These are phyloP conservation scores for Drosera spatulata DNA, from an alignment of 179 eudicot species.

Conservation along the genomic window DNA sequence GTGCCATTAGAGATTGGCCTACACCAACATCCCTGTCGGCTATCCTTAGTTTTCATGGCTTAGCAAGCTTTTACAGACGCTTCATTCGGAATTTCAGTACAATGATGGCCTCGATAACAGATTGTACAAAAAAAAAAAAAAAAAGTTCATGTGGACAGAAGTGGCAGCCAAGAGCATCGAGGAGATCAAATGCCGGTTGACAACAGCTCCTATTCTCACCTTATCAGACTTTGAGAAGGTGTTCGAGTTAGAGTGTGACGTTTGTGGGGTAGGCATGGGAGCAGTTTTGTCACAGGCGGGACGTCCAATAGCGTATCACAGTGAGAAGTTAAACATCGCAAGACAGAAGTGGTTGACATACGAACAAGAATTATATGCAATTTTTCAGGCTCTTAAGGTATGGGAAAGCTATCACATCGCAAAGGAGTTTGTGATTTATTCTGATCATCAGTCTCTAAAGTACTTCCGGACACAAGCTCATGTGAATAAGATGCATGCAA, in stretches of 20 bases:
- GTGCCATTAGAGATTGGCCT: no score
- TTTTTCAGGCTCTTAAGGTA: no score
- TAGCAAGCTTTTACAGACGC: background rate
- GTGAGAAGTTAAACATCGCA: background rate
- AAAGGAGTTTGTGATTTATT: no score
- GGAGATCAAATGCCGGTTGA: background rate
- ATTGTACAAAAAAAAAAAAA: constrained; percentile 5
- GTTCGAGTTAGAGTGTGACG: constrained; percentile 1
- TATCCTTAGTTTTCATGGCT: no score
- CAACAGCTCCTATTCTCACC: background rate
- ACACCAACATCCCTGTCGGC: no score
- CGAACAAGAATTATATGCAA: background rate
- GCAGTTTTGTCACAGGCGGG: background rate
- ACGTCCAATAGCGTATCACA: background rate
- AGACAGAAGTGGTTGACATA: constrained; percentile 2
- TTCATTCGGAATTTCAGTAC: constrained; percentile 4
- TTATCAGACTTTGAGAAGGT: background rate
- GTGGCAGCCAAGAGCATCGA: background rate
- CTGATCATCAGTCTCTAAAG: no score
- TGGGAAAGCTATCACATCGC: no score
- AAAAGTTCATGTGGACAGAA: background rate
- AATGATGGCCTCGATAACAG: background rate
- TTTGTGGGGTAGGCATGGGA: background rate
- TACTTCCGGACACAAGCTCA: no score
- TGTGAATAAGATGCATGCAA: no score